These are phyloP conservation scores for Diaporthe helianthi DNA, from an alignment of 2,329 filamentous ascomycete genomes.

Conservation along the genomic window DNA sequence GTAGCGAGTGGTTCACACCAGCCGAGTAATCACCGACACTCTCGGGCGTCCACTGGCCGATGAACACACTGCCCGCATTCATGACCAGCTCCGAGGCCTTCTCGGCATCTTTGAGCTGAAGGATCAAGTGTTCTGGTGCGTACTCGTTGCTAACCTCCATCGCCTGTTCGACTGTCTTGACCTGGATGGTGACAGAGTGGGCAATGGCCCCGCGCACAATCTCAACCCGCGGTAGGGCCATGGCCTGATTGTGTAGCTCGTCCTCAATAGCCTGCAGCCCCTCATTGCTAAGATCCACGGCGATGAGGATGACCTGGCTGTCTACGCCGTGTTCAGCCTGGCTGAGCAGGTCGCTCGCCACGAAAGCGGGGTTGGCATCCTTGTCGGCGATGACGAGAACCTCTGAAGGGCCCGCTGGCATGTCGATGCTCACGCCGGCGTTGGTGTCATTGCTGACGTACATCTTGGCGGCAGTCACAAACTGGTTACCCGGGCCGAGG, in stretches of 20 bases:
- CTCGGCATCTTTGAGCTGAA: conserved; percentile 83
- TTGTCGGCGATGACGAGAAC: conserved; percentile 95
- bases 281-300: conserved; percentile 76
- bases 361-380: conserved; percentile 88
- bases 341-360: conserved; percentile 91
- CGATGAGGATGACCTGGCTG: conserved; percentile 91
- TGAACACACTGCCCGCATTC: conserved; percentile 95
- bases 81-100: conserved; percentile 78
- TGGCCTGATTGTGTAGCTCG: conserved; percentile 87
- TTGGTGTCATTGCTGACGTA: conserved; percentile 96
- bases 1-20: conserved; percentile 95
- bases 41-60: conserved; percentile 96
- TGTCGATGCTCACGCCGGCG: conserved; percentile 94
- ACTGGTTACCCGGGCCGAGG: conserved; percentile 95
- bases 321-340: conserved; percentile 98
- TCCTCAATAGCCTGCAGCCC: conserved; percentile 86
- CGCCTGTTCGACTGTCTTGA: conserved; percentile 73
- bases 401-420: conserved; percentile 96
- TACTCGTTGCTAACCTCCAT: conserved; percentile 90
- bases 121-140: conserved; percentile 93
- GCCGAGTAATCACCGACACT: conserved; percentile 98
- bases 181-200: conserved; percentile 88
- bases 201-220: conserved; percentile 90
- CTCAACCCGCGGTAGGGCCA: conserved; percentile 85
- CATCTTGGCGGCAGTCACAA: conserved; percentile 99